Evolutionary conservation across 768 basidiomycete genomes (phyloP).

Genomic region (Auricularia heimuer): DNA sequence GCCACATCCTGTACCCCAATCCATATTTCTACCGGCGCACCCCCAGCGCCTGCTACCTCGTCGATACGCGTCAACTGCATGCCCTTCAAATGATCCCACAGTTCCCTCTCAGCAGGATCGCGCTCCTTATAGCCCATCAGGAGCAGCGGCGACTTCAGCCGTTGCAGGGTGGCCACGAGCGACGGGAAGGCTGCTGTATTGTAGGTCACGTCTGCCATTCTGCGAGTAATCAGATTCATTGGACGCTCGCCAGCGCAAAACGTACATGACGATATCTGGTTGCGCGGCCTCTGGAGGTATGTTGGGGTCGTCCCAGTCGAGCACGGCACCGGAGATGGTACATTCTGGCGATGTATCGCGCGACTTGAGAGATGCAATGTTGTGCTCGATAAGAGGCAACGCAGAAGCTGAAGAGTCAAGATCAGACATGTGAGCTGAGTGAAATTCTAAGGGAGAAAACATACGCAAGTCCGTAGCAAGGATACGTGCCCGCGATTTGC

Average conservation of each 20-base stretch:
- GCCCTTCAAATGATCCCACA: conserved; percentile 56
- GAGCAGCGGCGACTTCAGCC: conserved; percentile 41
- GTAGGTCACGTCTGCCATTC: conserved; percentile 91
- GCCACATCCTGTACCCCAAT: conserved; percentile 23
- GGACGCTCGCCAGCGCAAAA: background rate
- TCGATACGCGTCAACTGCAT: conserved; percentile 49
- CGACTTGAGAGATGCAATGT: conserved; percentile 41
- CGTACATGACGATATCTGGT: background rate
- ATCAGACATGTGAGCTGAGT: background rate
- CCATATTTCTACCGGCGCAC: conserved; percentile 65
- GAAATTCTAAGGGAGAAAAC: conserved; percentile 16
- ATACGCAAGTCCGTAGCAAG: conserved; percentile 66
- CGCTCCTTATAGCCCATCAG: conserved; percentile 84
- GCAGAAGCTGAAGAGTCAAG: conserved; percentile 54
- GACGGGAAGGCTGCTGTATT: conserved; percentile 79
- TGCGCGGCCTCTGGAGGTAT: conserved; percentile 32
- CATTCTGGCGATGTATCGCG: conserved; percentile 19
- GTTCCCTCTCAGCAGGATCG: conserved; percentile 58
- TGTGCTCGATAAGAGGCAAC: conserved; percentile 66
- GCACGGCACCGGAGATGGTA: conserved; percentile 14
- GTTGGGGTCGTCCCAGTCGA: conserved; percentile 69
- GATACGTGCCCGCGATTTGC: conserved; percentile 19
- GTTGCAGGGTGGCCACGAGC: conserved; percentile 55
- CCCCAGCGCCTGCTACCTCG: conserved; percentile 47
- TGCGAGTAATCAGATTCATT: conserved; percentile 19